Base-by-base conservation (phyloP, 2,329 filamentous ascomycete genomes). In the Raffaelea albimanens region DNA sequence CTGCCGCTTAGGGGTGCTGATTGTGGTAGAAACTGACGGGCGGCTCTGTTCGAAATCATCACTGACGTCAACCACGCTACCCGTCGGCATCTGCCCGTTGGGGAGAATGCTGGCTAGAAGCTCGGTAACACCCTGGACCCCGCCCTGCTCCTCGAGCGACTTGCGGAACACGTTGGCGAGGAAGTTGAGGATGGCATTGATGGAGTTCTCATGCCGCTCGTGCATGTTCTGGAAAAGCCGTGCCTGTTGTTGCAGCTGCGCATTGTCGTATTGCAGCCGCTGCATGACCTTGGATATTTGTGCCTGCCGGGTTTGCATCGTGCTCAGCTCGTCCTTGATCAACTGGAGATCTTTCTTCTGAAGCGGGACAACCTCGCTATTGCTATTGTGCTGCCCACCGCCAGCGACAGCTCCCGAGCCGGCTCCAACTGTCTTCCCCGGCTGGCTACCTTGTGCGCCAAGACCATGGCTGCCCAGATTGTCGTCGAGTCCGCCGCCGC, bases 131-230 rank as follows among this genome's bases (percentile, higher is more conserved):
- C 87, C 91, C 59, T 87, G 80, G 2, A 79, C 73, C 18, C 78
- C 77, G 29, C 82, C 82, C 57, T 91, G 85, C 33, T 90, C 87
- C 61, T 96, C 90, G 44, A 98, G 69, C 53, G 88, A 95, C 59
- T 94, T 85, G 53, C 95, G 85, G 67, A 97, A 98, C 39, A 98
- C 91, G 13, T 94, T 97, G 41, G 91, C 93, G 19, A 98, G 75
- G 64, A 98, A 97, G 44, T 90, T 95, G 39, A 98, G 75, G 52
- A 98, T 97, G n/a, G 91, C 91, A 60, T 96, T 97, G 66, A 98
- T 97, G 1, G 91, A 96, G 61, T 91, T 95, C 62, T 98, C 93
- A 59, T 98, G 93, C n/a, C 93, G 83, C 56, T 91, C 89, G 60
- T 97, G 91, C 61, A 95, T 81, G 50, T 80, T 85, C 64, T 97